phyloP scores from a whole-genome alignment of 257 asterid genomes.

The Gentiana macrophylla region DNA sequence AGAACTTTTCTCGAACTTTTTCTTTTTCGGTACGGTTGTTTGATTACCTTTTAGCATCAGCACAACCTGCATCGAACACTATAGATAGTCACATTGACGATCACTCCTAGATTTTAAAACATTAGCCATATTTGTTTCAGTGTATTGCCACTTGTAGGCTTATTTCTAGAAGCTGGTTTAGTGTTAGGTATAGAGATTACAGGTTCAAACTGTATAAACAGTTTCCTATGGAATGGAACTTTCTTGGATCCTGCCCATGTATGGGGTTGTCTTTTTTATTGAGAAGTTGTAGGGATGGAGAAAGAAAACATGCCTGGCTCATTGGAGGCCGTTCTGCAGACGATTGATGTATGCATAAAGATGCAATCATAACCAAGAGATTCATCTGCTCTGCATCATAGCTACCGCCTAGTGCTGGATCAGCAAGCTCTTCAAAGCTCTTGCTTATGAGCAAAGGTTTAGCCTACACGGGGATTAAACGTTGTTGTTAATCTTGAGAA shows the following conservation, averaged over 20 bases:
- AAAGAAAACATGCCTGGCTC: conserved; percentile 53
- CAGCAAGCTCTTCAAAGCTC: conserved; percentile 41
- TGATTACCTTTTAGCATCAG: conserved; percentile 70
- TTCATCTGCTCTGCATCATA: conserved; percentile 58
- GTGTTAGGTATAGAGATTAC: no score
- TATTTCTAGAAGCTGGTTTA: no score
- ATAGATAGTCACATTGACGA: not conserved
- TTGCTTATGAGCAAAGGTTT: conserved; percentile 55
- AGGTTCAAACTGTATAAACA: not conserved
- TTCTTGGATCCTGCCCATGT: no score
- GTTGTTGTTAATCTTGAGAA: no score
- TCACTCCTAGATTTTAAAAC: no score
- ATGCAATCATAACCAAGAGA: conserved; percentile 54
- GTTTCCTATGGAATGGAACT: no score
- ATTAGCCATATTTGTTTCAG: no score
- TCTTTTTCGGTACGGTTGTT: conserved; percentile 41
- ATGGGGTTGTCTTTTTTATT: no score
- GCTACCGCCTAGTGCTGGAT: conserved; percentile 50
- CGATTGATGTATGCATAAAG: conserved; percentile 58
- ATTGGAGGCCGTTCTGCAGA: conserved; percentile 74
- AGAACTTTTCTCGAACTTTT: conserved; percentile 61
- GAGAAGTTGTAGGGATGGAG: no score
- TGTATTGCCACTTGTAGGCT: no score
- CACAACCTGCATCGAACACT: conserved; percentile 34
- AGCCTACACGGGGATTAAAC: conserved; percentile 40